These are phyloP conservation scores for Mucuna pruriens DNA, from an alignment of 306 rosid species.

Conservation along the genomic window DNA sequence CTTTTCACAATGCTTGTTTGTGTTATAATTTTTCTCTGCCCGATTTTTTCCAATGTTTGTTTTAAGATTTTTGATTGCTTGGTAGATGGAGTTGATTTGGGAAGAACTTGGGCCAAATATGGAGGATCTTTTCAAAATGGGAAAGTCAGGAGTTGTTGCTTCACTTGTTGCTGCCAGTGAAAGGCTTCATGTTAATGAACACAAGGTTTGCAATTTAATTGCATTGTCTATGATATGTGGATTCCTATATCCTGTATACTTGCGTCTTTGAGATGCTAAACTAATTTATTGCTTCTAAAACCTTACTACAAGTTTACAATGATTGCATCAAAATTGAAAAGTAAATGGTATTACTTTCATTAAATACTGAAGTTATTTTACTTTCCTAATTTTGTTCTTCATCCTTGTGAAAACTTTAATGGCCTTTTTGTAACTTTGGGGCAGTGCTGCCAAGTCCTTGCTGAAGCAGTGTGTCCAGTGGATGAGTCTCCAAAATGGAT, in stretches of 20 bases:
- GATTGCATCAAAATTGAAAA: neutral
- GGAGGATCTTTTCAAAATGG: slow-evolving; percentile 74
- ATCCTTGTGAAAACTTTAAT: slow-evolving; percentile 33
- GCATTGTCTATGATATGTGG: slow-evolving; percentile 35
- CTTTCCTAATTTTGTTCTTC: slow-evolving; percentile 31
- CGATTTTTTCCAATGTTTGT: neutral
- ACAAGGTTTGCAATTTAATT: slow-evolving; percentile 59
- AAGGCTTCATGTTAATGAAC: slow-evolving; percentile 78
- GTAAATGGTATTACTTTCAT: neutral
- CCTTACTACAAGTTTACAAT: neutral
- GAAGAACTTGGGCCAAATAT: slow-evolving; percentile 80
- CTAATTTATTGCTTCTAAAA: slow-evolving; percentile 14
- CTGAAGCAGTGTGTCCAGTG: slow-evolving; percentile 61
- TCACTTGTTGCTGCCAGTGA: slow-evolving; percentile 78
- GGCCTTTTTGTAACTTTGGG: slow-evolving; percentile 36
- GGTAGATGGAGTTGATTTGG: slow-evolving; percentile 84
- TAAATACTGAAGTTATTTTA: slow-evolving; percentile 26
- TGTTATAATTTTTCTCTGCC: slow-evolving; percentile 22
- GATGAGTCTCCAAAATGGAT: slow-evolving; percentile 66
- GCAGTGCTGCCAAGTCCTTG: slow-evolving; percentile 87
- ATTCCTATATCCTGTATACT: slow-evolving; percentile 2
- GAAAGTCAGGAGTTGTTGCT: slow-evolving; percentile 93
- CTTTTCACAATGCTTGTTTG: slow-evolving; percentile 11
- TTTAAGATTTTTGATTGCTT: slow-evolving; percentile 35
- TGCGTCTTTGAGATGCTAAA: slow-evolving; percentile 9